Percentiles rank a stretch among this genome's conserved stretches.
These are phyloP conservation scores for Aristolochia fimbriata DNA, from an alignment of 164 flowering plant genomes.

Conservation along the genomic window DNA sequence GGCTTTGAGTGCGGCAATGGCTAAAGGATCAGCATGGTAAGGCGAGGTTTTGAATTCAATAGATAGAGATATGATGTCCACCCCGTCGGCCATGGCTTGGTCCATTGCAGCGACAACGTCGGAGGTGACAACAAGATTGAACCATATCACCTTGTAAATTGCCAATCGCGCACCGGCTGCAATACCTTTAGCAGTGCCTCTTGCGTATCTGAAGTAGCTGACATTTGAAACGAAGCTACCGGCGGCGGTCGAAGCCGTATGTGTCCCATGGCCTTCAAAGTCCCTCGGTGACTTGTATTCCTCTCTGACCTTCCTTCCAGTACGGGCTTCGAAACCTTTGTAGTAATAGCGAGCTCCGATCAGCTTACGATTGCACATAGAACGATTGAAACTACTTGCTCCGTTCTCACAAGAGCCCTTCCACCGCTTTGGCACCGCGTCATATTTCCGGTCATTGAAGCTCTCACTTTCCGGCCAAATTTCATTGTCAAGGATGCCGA, in stretches of 20 bases:
- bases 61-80: constrained; percentile 36
- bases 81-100: constrained; percentile 24
- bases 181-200: constrained; percentile 28
- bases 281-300: constrained; percentile 42
- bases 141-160: constrained; percentile 32
- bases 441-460: constrained; percentile 25
- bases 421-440: constrained; percentile 34
- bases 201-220: constrained; percentile 28
- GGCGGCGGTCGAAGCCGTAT: constrained; percentile 29
- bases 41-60: constrained; percentile 15
- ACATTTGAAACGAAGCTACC: constrained; percentile 17
- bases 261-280: constrained; percentile 30
- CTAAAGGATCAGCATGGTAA: constrained; percentile 15
- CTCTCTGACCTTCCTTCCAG: constrained; percentile 6
- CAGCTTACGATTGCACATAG: constrained; percentile 32
- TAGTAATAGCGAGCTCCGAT: constrained; percentile 33
- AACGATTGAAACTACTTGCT: constrained; percentile 19
- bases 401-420: constrained; percentile 30
- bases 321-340: constrained; percentile 17
- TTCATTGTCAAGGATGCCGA: constrained; percentile 35
- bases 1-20: constrained; percentile 35
- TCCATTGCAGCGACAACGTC: constrained; percentile 7
- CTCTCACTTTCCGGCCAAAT: constrained; percentile 41
- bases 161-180: constrained; percentile 30
- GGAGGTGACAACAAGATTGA: constrained; percentile 9